These are phyloP conservation scores for Ganoderma leucocontextum DNA, from an alignment of 1,284 basidiomycete genomes.

Conservation along the genomic window DNA sequence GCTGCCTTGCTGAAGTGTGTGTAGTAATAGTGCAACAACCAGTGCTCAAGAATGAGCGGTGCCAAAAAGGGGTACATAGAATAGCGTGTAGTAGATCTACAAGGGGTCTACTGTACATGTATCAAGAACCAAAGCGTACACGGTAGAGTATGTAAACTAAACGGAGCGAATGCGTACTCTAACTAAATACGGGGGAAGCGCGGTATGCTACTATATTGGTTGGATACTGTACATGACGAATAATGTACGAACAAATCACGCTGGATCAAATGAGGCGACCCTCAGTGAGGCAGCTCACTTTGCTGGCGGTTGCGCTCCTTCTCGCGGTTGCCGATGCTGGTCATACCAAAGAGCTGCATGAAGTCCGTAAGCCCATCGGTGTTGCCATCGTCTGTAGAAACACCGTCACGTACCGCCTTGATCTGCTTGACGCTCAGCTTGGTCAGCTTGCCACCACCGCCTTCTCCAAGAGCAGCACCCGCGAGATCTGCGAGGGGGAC, in stretches of 20 bases:
- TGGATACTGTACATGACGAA: not conserved
- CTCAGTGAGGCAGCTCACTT: not conserved
- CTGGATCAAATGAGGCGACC: not conserved
- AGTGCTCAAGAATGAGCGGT: not conserved
- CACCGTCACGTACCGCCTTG: conserved; percentile 53
- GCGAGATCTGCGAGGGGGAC: conserved; percentile 53
- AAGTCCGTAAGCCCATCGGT: not conserved
- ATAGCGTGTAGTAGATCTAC: not conserved
- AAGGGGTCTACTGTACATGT: not conserved
- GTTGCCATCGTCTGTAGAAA: not conserved
- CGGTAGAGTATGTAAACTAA: not conserved
- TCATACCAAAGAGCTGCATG: conserved; percentile 7
- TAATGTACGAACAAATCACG: conserved; percentile 5
- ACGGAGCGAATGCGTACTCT: not conserved
- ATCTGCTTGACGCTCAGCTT: conserved; percentile 72
- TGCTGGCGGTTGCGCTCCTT: conserved; percentile 3
- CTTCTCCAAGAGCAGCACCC: conserved; percentile 74
- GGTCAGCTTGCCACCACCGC: conserved; percentile 61
- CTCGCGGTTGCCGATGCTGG: conserved; percentile 8
- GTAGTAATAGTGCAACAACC: not conserved
- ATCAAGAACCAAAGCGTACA: not conserved
- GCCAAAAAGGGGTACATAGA: not conserved
- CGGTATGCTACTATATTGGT: conserved; percentile 1
- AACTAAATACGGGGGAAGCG: not conserved
- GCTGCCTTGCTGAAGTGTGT: not conserved